Evolutionary conservation across 106 monocot species (phyloP), one percentile per base, ranked within the genome.

Genomic region (Iris macrosiphon): DNA sequence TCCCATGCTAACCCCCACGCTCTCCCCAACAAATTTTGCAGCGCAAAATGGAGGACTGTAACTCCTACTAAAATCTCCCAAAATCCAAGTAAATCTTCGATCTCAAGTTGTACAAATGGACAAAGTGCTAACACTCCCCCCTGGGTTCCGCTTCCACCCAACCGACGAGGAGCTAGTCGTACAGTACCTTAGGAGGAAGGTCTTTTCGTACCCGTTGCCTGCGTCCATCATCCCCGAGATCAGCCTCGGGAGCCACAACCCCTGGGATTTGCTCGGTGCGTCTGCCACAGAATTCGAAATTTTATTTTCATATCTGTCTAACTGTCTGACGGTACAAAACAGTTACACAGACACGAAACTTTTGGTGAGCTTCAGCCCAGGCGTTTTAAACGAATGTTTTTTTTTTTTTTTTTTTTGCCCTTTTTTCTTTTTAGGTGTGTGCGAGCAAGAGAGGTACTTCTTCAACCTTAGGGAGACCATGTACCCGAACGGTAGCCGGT

Each of bases 91-190:
- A n/a, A n/a, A n/a, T n/a, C 16, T 49, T 18, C 28, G 31, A 11
- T 52, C 52, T 17, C 7, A 13, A 7, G 30, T n/a, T 4, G 6
- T 0, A n/a, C 30, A 52, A n/a, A 52, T 19, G 0, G 13, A 48
- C 0, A 5, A 51, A 20, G 38, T 40, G 32, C 19, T 66, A 16
- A 73, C 50, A 43, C 52, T 93, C 62, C 92, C 87, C 0, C 92
- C 92, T 3, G 92, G 92, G 18, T 93, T 93, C 57, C 51, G 92
- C 35, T 93, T 93, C 61, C 87, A 83, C 55, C 92, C 92, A 0
- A 87, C 87, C 0, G 92, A 93, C 9, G 87, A 87, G 34, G 92
- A 93, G 71, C 87, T 93, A 4, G 62, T 93, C 3, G 54, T 83
- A 16, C 79, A 83, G 58, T 93, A 93, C 67, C 76, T 93, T 33